Base-by-base conservation (phyloP, 2,329 filamentous ascomycete genomes). In the Colletotrichum lupini region DNA sequence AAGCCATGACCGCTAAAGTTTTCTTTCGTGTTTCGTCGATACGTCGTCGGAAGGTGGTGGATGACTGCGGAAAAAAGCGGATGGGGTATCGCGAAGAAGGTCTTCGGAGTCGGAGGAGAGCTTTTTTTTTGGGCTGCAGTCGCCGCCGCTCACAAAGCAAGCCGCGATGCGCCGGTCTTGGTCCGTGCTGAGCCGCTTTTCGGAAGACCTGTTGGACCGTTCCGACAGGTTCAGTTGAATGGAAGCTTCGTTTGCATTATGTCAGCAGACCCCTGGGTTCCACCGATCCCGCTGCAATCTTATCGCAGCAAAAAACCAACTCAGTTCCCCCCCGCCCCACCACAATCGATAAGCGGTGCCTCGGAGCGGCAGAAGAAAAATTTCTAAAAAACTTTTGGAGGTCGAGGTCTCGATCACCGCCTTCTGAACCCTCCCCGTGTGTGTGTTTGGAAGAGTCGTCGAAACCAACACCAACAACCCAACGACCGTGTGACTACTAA, bases 1-100 rank as follows among this genome's bases (percentile, higher is more conserved):
- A 85, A 72, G 84, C 80, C 84, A 86, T 86, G 65, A 55, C 77
- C 76, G 68, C 37, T 8, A 16, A 3, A 28, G 0, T 72, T 42
- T 52, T 8, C 35, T 32, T 8, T 5, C 35, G 24, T 72, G 22
- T 62, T 14, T 62, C 14, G 49, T 14, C 49, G 37, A 32, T 30
- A 49, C 22, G 28, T 61, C n/a, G 30, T 14, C 67, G 14, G 62
- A 63, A n/a, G n/a, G 28, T 46, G 52, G 8, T 52, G 67, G 49
- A 63, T 60, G 53, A 28, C 37, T 67, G 70, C 61, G 67, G 53
- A 30, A 65, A 22, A 57, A 60, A 57, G 55, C 55, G 61, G 61
- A 57, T 62, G 49, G 49, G 49, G 64, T 58, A 57, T 65, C 62
- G 30, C 52, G 35, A 65, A 56, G 62, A 46, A 42, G 32, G 62